A percentile compares a stretch with the other conserved stretches of the same genome.
Evolutionary conservation across 2,329 filamentous ascomycete species (phyloP).

Genomic region (Ophiostoma populinum): DNA sequence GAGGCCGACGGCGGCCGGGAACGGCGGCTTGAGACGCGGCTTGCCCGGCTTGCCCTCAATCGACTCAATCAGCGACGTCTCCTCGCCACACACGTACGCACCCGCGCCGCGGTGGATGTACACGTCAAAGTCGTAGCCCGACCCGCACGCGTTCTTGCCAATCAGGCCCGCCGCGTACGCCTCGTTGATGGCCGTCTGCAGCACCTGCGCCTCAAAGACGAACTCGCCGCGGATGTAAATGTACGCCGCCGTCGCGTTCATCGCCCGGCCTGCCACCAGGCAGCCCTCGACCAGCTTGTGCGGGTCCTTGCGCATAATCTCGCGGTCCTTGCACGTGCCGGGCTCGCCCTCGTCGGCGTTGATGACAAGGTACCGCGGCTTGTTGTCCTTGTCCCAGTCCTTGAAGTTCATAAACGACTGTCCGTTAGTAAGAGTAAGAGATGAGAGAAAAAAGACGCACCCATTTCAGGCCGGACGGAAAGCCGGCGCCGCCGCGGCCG

Average conservation of each 20-base stretch:
- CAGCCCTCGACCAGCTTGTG: conserved; percentile 98
- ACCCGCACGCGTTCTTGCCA: conserved; percentile 94
- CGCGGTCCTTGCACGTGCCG: conserved; percentile 96
- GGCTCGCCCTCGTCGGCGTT: conserved; percentile 98
- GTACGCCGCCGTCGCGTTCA: conserved; percentile 97
- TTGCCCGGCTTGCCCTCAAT: conserved; percentile 98
- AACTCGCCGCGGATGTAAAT: conserved; percentile 99
- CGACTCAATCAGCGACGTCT: conserved; percentile 95
- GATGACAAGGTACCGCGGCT: conserved; percentile 91
- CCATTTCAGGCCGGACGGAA: conserved; percentile 98
- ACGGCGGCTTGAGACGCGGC: conserved; percentile 94
- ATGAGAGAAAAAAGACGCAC: conserved; percentile 33
- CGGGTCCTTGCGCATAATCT: conserved; percentile 99
- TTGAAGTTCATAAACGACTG: conserved; percentile 99
- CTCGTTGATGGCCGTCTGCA: conserved; percentile 93
- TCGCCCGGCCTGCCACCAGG: conserved; percentile 84
- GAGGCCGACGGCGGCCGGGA: conserved; percentile 90
- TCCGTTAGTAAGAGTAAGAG: not conserved
- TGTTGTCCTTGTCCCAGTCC: conserved; percentile 95
- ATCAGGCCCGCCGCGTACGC: conserved; percentile 89
- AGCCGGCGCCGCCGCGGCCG: conserved; percentile 92
- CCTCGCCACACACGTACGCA: conserved; percentile 95
- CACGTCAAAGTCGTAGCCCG: conserved; percentile 95
- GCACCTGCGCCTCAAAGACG: conserved; percentile 81
- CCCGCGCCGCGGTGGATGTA: conserved; percentile 93